Evolutionary conservation across 1,284 basidiomycete genomes (phyloP), one percentile per base, ranked within the genome.

Genomic region (Gomphus sp.): DNA sequence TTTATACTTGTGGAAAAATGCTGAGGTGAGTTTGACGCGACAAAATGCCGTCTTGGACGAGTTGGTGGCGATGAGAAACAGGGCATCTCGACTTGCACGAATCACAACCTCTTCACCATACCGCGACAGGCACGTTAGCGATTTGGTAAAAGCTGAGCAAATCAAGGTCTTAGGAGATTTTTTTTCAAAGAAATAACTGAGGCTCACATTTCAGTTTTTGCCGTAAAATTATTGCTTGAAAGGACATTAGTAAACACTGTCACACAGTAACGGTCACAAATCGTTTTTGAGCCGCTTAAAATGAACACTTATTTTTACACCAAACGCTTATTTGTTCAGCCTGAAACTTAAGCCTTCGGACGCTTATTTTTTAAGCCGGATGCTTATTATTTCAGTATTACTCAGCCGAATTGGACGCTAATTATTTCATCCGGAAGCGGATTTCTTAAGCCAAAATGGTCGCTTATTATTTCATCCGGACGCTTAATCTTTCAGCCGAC

Each of bases 81-180:
- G 68, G 28, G 72, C 71, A 36, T 86, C 82, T 0, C 75, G 67
- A 9, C 80, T 80, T 6, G 84, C 87, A 62, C 83, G 78, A 49
- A 92, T 77, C 36, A 80, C 76, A 52, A 91, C 72, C 62, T 91
- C 87, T 61, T 91, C 89, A 51, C 89, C 87, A 67, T 89, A 91
- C 72, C 80, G 82, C 43, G 88, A 84, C 51, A 91, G 74, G 69
- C 89, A 91, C 9, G 78, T 75, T 52, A 91, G 71, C 9, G 85
- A 83, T 68, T 79, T 84, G 41, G 84, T 83, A 64, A 91, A 83
- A 58, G 84, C 89, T 91, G 66, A 28, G 43, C 22, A 12, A 51
- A 8, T 43, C 3, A 31, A 45, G n/a, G 39, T 48, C 18, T 58
- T 1, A 52, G 25, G 18, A 39, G 10, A 16, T 12, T 4, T 25